These are phyloP conservation scores for Chimonanthus praecox DNA, from an alignment of 164 flowering plant species.

Conservation along the genomic window DNA sequence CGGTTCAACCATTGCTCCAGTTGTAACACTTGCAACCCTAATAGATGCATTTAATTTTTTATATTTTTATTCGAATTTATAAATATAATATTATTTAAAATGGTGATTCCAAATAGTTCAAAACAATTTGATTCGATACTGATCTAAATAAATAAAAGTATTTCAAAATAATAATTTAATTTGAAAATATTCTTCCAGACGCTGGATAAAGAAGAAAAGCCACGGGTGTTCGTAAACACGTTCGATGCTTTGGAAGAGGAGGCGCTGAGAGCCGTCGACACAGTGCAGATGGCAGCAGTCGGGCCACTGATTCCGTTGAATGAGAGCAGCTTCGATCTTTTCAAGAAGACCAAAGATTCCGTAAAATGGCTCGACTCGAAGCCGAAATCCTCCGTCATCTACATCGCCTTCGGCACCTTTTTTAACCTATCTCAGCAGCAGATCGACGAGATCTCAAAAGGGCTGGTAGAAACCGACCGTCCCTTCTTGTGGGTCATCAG, in stretches of 20 bases:
- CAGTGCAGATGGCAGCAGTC: conserved; percentile 20
- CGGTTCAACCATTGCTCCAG: too few species aligned
- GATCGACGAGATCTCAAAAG: conserved; percentile 21
- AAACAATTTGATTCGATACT: not conserved
- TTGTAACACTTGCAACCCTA: too few species aligned
- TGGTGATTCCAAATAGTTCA: not conserved
- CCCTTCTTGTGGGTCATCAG: conserved; percentile 33
- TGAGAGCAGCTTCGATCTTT: conserved; percentile 22
- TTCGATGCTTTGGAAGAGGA: conserved; percentile 43
- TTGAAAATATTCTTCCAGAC: conserved; percentile 11
- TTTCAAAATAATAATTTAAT: too few species aligned
- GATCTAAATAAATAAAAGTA: too few species aligned
- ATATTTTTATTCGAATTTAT: too few species aligned
- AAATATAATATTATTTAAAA: too few species aligned
- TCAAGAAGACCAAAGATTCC: conserved; percentile 6
- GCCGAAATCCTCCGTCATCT: conserved; percentile 27
- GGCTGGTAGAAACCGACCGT: conserved; percentile 2
- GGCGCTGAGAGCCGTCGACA: conserved; percentile 24
- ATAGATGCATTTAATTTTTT: too few species aligned
- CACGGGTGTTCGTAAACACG: conserved; percentile 38
- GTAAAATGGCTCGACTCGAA: conserved; percentile 28
- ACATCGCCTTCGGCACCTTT: conserved; percentile 34
- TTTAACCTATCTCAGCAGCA: conserved; percentile 10
- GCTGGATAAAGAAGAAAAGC: conserved; percentile 13
- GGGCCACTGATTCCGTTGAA: conserved; percentile 51